Percentiles rank a stretch among this genome's conserved stretches.
Conservation (phyloP, 192 early-diverging fungal species). For the Coemansia sp. region DNA sequence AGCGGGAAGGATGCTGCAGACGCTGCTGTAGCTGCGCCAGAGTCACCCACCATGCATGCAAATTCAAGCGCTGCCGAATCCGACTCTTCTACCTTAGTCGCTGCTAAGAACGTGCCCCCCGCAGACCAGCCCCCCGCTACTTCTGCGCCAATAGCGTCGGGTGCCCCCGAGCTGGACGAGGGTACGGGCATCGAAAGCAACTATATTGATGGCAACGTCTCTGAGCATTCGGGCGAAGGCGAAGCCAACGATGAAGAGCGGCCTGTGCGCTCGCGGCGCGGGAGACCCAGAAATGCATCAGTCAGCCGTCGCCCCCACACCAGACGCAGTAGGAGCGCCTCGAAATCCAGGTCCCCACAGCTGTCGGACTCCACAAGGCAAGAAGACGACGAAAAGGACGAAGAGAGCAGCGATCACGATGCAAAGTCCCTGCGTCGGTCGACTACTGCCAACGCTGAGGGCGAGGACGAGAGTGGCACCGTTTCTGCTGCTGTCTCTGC, state of each 20-base stretch:
- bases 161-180: neutral
- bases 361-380: slow-evolving; percentile 6
- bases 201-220: neutral
- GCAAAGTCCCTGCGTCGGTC: slow-evolving; percentile 2
- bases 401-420: slow-evolving; percentile 6
- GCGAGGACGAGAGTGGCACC: neutral
- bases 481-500: neutral
- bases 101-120: slow-evolving; percentile 7
- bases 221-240: neutral
- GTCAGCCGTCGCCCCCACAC: neutral
- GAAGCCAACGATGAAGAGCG: neutral
- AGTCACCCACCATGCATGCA: neutral
- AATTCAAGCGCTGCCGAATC: slow-evolving; percentile 21
- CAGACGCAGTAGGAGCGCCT: slow-evolving; percentile 9
- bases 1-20: neutral
- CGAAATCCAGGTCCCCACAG: slow-evolving; percentile 9
- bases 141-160: neutral
- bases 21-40: neutral
- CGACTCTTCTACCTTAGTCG: slow-evolving; percentile 35
- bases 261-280: slow-evolving; percentile 3
- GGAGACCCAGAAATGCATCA: neutral
- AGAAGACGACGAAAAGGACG: slow-evolving; percentile 1
- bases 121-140: neutral
- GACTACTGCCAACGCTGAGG: neutral
- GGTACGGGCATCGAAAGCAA: neutral